Percentiles rank a stretch among this genome's conserved stretches.
Evolutionary conservation across 169 alveolate species (phyloP).

Genomic region (Cystoisospora suis): DNA sequence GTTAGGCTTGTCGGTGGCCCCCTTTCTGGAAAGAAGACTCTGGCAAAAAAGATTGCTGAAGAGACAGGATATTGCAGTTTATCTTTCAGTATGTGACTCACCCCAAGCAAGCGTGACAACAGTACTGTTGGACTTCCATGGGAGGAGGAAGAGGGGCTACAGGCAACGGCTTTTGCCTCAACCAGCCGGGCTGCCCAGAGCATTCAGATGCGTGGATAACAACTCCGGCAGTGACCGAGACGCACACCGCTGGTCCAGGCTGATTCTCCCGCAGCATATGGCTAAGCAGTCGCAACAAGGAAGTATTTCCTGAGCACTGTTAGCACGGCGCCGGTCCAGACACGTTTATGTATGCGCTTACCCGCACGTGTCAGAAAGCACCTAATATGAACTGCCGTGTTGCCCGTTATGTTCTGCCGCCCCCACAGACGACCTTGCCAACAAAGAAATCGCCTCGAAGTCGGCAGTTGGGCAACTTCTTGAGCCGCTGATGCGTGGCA

Average conservation of each 20-base stretch:
- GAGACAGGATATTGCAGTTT: neutral
- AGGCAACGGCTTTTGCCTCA: neutral
- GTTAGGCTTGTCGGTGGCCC: conserved; percentile 1
- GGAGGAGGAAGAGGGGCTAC: neutral
- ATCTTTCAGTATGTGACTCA: neutral
- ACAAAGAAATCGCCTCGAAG: neutral
- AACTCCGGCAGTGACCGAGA: no score
- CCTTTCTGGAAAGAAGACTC: neutral
- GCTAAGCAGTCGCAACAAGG: neutral
- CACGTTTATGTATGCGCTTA: neutral
- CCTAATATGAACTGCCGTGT: neutral
- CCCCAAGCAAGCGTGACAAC: neutral
- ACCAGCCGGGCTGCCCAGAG: neutral
- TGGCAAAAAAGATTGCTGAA: neutral
- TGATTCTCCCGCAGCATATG: neutral
- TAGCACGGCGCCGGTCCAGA: neutral
- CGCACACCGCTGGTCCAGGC: no score
- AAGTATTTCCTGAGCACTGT: no score
- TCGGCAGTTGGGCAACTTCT: neutral
- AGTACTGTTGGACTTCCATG: neutral
- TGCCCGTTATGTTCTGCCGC: neutral
- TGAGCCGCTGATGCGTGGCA: neutral
- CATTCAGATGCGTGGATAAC: no score
- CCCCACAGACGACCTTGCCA: neutral
- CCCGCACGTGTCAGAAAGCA: neutral